Conservation (phyloP, 495 filamentous ascomycete species). For the Xylaria intraflava region DNA sequence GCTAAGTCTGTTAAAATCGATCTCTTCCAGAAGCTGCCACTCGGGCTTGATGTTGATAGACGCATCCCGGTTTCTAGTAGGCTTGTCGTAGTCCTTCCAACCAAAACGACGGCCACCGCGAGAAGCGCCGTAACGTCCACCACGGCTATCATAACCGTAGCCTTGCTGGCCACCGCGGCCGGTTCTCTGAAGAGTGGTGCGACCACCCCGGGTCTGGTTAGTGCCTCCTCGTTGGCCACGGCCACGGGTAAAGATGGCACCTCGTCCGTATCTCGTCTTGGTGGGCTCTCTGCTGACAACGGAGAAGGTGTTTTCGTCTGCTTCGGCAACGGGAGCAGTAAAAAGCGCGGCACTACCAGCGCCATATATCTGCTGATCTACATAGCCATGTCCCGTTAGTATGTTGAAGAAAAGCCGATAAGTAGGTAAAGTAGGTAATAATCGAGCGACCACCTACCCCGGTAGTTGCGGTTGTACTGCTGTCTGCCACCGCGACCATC, state of each 20-base stretch:
- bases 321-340: conserved; percentile 77
- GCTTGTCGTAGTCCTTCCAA: conserved; percentile 99
- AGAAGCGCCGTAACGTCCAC: conserved; percentile 48
- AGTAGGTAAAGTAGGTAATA: background rate
- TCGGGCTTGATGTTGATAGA: conserved; percentile 90
- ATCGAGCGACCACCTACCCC: conserved; percentile 52
- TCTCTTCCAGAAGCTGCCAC: conserved; percentile 95
- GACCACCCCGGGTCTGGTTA: conserved; percentile 60
- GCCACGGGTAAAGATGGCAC: conserved; percentile 80
- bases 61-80: conserved; percentile 88
- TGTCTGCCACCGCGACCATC: conserved; percentile 71
- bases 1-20: conserved; percentile 88
- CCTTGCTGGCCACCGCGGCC: conserved; percentile 41
- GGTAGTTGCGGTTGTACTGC: conserved; percentile 84
- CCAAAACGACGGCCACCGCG: conserved; percentile 84
- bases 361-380: conserved; percentile 95
- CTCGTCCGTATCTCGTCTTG: conserved; percentile 82
- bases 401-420: background rate
- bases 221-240: conserved; percentile 72
- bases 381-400: conserved; percentile 12
- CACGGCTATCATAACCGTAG: conserved; percentile 56
- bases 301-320: conserved; percentile 91
- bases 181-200: conserved; percentile 42
- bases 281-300: conserved; percentile 84
- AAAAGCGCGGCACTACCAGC: conserved; percentile 83